phyloP scores from a whole-genome alignment of 345 rosid genomes.

The Eutrema yunnanense region DNA sequence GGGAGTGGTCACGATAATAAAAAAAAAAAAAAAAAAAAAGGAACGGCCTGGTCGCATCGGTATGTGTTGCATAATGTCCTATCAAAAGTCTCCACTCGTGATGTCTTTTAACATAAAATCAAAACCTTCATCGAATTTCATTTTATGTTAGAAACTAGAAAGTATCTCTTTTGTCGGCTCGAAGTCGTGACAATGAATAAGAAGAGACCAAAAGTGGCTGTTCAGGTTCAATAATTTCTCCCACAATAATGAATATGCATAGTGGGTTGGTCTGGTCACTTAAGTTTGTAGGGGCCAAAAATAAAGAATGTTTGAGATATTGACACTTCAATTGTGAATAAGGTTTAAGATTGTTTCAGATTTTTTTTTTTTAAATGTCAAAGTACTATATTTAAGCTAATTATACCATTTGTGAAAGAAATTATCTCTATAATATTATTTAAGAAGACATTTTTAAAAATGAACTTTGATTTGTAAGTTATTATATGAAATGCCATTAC shows the following conservation, averaged over 20 bases:
- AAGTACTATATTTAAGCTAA: not conserved
- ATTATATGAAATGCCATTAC: no score
- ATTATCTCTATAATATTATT: no score
- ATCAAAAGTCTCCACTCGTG: not conserved
- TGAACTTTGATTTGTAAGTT: no score
- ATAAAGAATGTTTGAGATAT: not conserved
- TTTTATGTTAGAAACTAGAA: not conserved
- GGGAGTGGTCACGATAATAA: no score
- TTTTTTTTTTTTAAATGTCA: not conserved
- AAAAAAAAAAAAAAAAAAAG: not conserved
- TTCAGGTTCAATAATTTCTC: slow-evolving; percentile 10
- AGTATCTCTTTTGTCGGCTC: slow-evolving; percentile 10
- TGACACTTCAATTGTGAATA: not conserved
- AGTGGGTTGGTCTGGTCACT: slow-evolving; percentile 17
- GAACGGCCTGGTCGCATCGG: not conserved
- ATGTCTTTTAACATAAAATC: not conserved
- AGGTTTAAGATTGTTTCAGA: not conserved
- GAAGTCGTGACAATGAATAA: slow-evolving; percentile 1
- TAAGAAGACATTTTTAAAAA: no score
- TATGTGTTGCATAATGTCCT: not conserved
- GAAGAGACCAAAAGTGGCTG: slow-evolving; percentile 15
- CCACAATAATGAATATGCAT: slow-evolving; percentile 14
- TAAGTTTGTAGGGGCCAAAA: slow-evolving; percentile 24
- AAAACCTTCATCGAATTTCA: not conserved
- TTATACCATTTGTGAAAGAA: not conserved